Base-by-base conservation (phyloP, 257 asterid genomes). In the Rauvolfia tetraphylla region DNA sequence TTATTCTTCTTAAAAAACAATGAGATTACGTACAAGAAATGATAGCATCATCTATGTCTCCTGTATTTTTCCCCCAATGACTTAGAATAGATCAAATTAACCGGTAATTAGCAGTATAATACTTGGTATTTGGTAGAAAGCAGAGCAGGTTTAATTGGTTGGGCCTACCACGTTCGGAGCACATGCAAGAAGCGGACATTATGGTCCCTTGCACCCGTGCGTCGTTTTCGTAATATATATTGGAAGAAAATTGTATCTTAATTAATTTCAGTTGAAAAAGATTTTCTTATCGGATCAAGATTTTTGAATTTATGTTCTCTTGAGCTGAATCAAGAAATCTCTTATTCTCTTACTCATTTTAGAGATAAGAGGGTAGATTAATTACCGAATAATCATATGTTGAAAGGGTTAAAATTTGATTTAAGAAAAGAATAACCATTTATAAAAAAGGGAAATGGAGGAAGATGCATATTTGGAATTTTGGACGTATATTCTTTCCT, bases 101-200 rank as follows among this genome's bases (percentile, higher is more conserved):
- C 1, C 9, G 57, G 33, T 5, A 22, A 42, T 0, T 2, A 25
- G 48, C 41, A 46, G 56, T 61, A 0, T 42, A 33, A 75, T 66
- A 25, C 4, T n/a, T 42, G 31, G 54, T 20, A 56, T 65, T 74
- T 49, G 29, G 63, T 65, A 25, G 75, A 72, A 41, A 48, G 0
- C 49, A 54, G 58, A 51, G 69, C 63, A 67, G 79, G 76, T 76
- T 75, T 63, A 76, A 58, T 67, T 71, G 38, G 81, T 56, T 4
- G 81, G 93, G 71, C 90, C 93, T 81, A 90, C 96, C 97, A 90
- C 73, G 97, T 91, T 87, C 84, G 82, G 76, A 59, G 88, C 91
- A 91, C 97, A 90, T 91, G 97, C 85, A 76, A 84, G 79, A 49
- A 25, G 83, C 91, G 82, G 58, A 59, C 81, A 87, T 80, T 17